Conservation (phyloP, 139 green algal genomes). For the Eudorina sp. region DNA sequence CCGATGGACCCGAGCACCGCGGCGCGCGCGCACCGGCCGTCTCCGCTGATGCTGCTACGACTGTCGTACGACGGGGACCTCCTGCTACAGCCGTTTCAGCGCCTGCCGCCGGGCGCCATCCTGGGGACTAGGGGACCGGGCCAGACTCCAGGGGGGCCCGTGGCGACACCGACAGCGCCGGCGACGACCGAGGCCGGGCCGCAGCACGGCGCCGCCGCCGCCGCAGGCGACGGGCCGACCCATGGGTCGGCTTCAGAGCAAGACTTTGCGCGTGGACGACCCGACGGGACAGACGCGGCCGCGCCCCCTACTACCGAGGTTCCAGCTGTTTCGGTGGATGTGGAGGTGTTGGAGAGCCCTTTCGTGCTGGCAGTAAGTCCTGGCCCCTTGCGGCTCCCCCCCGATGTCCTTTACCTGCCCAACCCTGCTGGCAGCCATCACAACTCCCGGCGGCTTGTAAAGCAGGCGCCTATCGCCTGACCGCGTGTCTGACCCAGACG, state of each 20-base stretch:
- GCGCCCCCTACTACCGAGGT: too few relatives aligned
- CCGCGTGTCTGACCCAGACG: too few relatives aligned
- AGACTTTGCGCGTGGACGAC: neutral
- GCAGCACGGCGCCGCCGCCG: neutral
- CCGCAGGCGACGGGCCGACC: neutral
- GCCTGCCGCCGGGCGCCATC: neutral
- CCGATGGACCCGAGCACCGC: too few relatives aligned
- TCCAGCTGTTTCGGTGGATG: too few relatives aligned
- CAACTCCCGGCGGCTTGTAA: too few relatives aligned
- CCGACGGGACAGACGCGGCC: neutral
- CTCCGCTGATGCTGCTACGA: conserved; percentile 10
- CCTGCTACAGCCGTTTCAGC: neutral
- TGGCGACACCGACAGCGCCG: too few relatives aligned
- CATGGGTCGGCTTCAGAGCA: neutral
- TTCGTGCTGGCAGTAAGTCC: conserved; percentile 9
- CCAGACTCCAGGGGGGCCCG: too few relatives aligned
- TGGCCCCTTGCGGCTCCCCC: neutral
- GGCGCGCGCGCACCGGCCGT: too few relatives aligned
- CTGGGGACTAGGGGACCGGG: neutral
- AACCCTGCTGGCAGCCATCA: too few relatives aligned
- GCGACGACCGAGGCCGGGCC: neutral
- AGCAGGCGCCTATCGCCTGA: too few relatives aligned
- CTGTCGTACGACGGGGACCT: conserved; percentile 40
- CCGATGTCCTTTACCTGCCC: too few relatives aligned
- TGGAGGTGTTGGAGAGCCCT: conserved; percentile 25